A percentile compares a stretch with the other conserved stretches of the same genome.
Conservation (phyloP, 257 asterid genomes). For the Lantana camara region DNA sequence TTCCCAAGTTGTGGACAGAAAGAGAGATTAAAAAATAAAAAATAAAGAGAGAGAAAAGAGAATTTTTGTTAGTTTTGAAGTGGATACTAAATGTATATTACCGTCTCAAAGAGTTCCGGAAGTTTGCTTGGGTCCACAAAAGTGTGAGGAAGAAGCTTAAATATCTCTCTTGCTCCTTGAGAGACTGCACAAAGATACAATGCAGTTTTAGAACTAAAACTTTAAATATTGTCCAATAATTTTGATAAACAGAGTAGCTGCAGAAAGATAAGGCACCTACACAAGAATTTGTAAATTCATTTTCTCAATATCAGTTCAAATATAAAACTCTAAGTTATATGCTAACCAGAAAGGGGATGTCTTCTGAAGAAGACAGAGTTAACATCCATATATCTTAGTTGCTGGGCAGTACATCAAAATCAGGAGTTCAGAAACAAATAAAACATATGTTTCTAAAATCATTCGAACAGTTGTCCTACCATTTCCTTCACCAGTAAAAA, state of each 20-base stretch:
- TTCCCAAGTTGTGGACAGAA: no score
- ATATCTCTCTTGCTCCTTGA: slow-evolving; percentile 89
- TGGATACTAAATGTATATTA: slow-evolving; percentile 29
- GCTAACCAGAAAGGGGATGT: no score
- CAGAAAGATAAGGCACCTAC: neutral
- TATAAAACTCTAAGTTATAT: no score
- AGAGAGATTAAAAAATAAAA: neutral
- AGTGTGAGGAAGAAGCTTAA: slow-evolving; percentile 93
- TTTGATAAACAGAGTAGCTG: slow-evolving; percentile 1
- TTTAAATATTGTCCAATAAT: neutral
- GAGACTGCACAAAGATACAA: slow-evolving; percentile 54
- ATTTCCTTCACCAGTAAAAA: slow-evolving; percentile 89
- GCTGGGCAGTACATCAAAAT: no score
- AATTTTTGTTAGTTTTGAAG: neutral
- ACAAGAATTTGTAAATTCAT: slow-evolving; percentile 3
- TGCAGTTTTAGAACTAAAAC: neutral
- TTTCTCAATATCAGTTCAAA: no score
- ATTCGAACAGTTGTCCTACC: slow-evolving; percentile 47
- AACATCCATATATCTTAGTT: no score
- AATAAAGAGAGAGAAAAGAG: neutral
- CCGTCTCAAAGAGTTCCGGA: slow-evolving; percentile 68
- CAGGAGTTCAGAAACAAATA: neutral
- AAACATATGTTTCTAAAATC: slow-evolving; percentile 8
- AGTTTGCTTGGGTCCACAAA: slow-evolving; percentile 74
- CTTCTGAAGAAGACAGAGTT: no score